Percentiles rank a stretch among this genome's conserved stretches.
Conservation (phyloP, 2,329 filamentous ascomycete species). For the Scortechinia acanthostroma region DNA sequence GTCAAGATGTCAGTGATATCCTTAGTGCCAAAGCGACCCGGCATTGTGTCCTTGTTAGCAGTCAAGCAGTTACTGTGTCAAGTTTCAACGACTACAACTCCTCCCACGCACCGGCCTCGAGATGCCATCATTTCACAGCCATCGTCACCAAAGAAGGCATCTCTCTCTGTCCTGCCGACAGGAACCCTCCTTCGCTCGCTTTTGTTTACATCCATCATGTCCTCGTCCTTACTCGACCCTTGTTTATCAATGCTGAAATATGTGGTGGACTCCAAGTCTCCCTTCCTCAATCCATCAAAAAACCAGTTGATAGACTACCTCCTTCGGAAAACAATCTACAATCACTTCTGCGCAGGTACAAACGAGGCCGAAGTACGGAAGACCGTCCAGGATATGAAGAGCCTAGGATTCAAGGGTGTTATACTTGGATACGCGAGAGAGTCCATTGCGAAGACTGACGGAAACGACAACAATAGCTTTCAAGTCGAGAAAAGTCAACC, state of each 20-base stretch:
- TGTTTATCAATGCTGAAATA: slow-evolving; percentile 16
- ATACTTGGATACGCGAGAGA: slow-evolving; percentile 45
- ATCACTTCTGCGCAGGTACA: slow-evolving; percentile 47
- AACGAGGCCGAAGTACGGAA: slow-evolving; percentile 34
- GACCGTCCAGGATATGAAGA: slow-evolving; percentile 33
- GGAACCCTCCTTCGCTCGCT: neutral
- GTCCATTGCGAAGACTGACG: slow-evolving; percentile 20
- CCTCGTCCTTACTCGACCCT: neutral
- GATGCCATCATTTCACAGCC: neutral
- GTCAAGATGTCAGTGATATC: neutral
- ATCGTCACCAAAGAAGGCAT: neutral
- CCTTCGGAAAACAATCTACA: slow-evolving; percentile 36
- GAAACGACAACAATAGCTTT: slow-evolving; percentile 8
- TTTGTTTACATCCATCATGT: neutral
- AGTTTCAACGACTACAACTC: neutral
- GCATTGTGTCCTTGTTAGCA: too few species aligned
- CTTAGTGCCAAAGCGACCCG: too few species aligned
- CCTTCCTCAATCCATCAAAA: slow-evolving; percentile 34
- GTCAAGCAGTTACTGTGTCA: neutral
- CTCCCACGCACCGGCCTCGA: neutral
- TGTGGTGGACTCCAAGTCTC: slow-evolving; percentile 31
- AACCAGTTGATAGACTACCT: slow-evolving; percentile 26
- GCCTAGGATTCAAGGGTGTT: slow-evolving; percentile 40
- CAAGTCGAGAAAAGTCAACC: slow-evolving; percentile 15
- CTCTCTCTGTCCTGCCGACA: slow-evolving; percentile 20